Evolutionary conservation across 805 yeast genomes (phyloP), one percentile per base, ranked within the genome.

Genomic region (Ogataea pini): DNA sequence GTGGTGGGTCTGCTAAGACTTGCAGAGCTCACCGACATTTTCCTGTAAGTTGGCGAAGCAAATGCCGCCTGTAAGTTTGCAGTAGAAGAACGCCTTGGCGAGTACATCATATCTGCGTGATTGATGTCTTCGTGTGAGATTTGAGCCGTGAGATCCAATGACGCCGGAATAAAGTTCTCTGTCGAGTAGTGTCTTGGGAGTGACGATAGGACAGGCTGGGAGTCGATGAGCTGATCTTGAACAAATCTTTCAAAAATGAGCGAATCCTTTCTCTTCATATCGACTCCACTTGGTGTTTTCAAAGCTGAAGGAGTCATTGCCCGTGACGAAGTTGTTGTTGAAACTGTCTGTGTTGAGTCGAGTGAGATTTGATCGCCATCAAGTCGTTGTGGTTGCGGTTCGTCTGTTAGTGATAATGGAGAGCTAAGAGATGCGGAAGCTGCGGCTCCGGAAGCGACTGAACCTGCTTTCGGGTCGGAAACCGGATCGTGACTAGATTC

Each of bases 201-300:
- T 5, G 65, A 59, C 41, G 54, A 44, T 2, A 62, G 62, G n/a
- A 60, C 48, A 2, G 65, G 61, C 52, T 61, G 64, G 37, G 63
- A 49, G 46, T 63, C 63, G 42, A 66, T 55, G 36, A 69, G 55
- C 7, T 80, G 80, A 52, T 82, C 87, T 60, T 83, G 86, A 7
- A 83, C 89, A 41, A 78, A 73, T 47, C 89, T 72, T 56, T 83
- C 90, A 60, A 80, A 86, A 59, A 84, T 85, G 60, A 77, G 61
- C 13, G 85, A 79, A 24, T 65, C 67, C 22, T 63, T 57, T 19
- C 59, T 54, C 37, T 55, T 42, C 16, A 54, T 25, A 17, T 43
- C 40, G 20, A 47, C 28, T 5, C 41, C 27, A 5, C 42, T 28
- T 16, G 50, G 38, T 1, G 39, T 34, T 9, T 17, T 19, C 22